A percentile compares a stretch with the other conserved stretches of the same genome.
phyloP scores from a whole-genome alignment of 2,329 filamentous ascomycete species.

The Cytospora schulzeri region DNA sequence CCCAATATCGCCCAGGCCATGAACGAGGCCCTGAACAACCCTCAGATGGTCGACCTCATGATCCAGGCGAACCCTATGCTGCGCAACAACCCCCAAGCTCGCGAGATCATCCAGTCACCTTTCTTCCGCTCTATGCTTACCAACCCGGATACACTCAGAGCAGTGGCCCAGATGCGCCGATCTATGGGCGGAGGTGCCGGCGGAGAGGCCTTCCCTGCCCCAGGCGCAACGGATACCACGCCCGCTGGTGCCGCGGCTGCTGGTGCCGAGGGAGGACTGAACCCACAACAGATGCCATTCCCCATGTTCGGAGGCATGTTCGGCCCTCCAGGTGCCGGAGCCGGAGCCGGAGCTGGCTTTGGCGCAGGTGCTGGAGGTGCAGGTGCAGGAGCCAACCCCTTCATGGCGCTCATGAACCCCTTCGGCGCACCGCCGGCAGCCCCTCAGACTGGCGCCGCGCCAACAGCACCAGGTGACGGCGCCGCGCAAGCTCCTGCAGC shows the following conservation, averaged over 20 bases:
- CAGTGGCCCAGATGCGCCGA: constrained; percentile 81
- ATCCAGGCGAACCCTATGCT: constrained; percentile 88
- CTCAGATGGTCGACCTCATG: constrained; percentile 92
- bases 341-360: constrained; percentile 15
- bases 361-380: constrained; percentile 19
- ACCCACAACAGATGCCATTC: constrained; percentile 35
- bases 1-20: constrained; percentile 28
- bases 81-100: constrained; percentile 71
- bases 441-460: constrained; percentile 34
- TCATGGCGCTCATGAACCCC: constrained; percentile 45
- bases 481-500: constrained; percentile 27
- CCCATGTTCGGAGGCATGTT: constrained; percentile 38
- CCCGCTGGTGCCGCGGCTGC: constrained; percentile 49
- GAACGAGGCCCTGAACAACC: constrained; percentile 77
- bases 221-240: constrained; percentile 87
- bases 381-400: constrained; percentile 39
- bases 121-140: constrained; percentile 92
- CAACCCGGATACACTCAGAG: constrained; percentile 80
- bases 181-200: constrained; percentile 59
- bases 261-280: constrained; percentile 37
- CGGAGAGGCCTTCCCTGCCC: constrained; percentile 75
- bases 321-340: constrained; percentile 31
- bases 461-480: constrained; percentile 31
- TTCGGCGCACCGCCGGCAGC: constrained; percentile 38
- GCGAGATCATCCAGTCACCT: constrained; percentile 85